Percentiles rank a stretch among this genome's conserved stretches.
Conservation (phyloP, 495 filamentous ascomycete species). For the Copromyces sp. region DNA sequence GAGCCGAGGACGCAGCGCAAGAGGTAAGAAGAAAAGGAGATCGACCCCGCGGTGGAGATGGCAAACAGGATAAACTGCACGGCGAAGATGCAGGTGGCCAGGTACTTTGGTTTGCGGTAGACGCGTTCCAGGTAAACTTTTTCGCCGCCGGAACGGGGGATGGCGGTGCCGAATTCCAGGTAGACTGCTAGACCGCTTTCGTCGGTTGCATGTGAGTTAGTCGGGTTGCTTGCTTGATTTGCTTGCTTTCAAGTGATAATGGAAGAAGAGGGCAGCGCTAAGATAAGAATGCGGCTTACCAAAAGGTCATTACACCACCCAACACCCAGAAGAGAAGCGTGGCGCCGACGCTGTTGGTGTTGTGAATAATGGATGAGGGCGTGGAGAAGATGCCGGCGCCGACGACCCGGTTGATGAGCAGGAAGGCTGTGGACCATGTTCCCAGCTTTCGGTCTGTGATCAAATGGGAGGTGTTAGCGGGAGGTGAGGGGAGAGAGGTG, state of each 20-base stretch:
- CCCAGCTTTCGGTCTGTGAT: slow-evolving; percentile 22
- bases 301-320: slow-evolving; percentile 25
- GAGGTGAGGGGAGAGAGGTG: not conserved
- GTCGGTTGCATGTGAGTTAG: not conserved
- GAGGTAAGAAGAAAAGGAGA: slow-evolving; percentile 26
- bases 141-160: not conserved
- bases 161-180: slow-evolving; percentile 22
- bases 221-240: not conserved
- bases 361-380: slow-evolving; percentile 16
- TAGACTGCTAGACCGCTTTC: slow-evolving; percentile 12
- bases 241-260: not conserved
- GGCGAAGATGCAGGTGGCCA: slow-evolving; percentile 27
- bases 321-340: slow-evolving; percentile 24
- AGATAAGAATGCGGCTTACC: slow-evolving; percentile 6
- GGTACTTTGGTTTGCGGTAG: slow-evolving; percentile 22
- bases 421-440: slow-evolving; percentile 23
- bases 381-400: slow-evolving; percentile 23
- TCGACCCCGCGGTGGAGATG: slow-evolving; percentile 23
- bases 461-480: not conserved
- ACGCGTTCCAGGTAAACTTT: slow-evolving; percentile 20
- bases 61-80: slow-evolving; percentile 33
- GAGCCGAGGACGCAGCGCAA: slow-evolving; percentile 5
- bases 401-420: slow-evolving; percentile 27
- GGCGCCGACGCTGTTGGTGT: slow-evolving; percentile 22
- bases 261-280: not conserved